Evolutionary conservation across 768 basidiomycete species (phyloP).

Genomic region (Trametes sanguinea): DNA sequence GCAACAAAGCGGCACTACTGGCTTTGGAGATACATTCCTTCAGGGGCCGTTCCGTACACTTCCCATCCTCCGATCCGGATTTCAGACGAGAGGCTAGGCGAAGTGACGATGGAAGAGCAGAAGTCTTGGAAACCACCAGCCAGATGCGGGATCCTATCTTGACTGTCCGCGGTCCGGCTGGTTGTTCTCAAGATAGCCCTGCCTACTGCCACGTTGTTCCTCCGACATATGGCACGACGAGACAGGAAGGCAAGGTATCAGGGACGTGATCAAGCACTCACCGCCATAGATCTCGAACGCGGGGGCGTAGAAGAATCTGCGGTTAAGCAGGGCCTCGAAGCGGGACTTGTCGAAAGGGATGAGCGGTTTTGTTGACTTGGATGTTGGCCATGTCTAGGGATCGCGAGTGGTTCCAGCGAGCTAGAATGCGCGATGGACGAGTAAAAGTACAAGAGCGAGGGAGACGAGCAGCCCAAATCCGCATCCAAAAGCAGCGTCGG

Average conservation of each 20-base stretch:
- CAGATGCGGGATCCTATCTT: neutral
- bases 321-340: constrained; percentile 83
- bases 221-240: neutral
- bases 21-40: no score
- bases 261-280: constrained; percentile 39
- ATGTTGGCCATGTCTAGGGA: constrained; percentile 24
- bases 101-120: neutral
- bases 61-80: neutral
- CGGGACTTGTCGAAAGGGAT: constrained; percentile 85
- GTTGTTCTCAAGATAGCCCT: neutral
- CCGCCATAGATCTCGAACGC: constrained; percentile 99
- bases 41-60: no score
- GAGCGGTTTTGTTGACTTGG: constrained; percentile 76
- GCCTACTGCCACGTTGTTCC: neutral
- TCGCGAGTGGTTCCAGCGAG: constrained; percentile 10
- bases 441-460: constrained; percentile 21
- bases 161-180: neutral
- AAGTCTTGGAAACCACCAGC: neutral
- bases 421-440: constrained; percentile 7
- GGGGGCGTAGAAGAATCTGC: constrained; percentile 96
- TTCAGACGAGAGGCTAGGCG: neutral
- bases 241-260: neutral
- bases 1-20: no score
- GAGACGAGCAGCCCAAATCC: constrained; percentile 11
- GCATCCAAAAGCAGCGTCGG: constrained; percentile 1